Percentiles rank a stretch among this genome's conserved stretches.
These are phyloP conservation scores for Ananas comosus DNA, from an alignment of 176 grass and related monocot genomes.

Conservation along the genomic window DNA sequence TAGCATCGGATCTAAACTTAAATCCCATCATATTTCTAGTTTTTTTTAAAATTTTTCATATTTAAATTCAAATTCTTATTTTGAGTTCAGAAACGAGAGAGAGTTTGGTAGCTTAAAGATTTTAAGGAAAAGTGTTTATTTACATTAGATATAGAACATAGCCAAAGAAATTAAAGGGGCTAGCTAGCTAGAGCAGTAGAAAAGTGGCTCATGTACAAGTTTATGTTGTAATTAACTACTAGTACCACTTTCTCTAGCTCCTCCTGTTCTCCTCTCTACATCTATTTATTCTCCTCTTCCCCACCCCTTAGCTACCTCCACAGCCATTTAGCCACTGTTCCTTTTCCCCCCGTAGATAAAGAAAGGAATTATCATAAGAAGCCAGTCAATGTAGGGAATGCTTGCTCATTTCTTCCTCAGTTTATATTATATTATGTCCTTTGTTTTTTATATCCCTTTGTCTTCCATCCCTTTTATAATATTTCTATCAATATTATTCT, in stretches of 20 bases:
- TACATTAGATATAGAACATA: too few relatives aligned
- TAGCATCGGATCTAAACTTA: too few relatives aligned
- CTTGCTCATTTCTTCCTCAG: slow-evolving; percentile 43
- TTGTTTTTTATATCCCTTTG: slow-evolving; percentile 30
- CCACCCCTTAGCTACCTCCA: background rate
- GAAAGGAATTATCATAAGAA: slow-evolving; percentile 11
- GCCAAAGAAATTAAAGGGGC: too few relatives aligned
- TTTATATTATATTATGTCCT: slow-evolving; percentile 36
- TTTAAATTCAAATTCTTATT: too few relatives aligned
- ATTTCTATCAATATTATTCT: slow-evolving; percentile 32
- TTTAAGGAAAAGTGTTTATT: too few relatives aligned
- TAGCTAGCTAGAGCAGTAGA: too few relatives aligned
- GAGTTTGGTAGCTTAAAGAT: too few relatives aligned
- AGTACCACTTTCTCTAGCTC: background rate
- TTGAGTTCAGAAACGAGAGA: too few relatives aligned
- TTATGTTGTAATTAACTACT: too few relatives aligned
- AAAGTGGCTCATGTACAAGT: too few relatives aligned
- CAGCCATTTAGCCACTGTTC: background rate
- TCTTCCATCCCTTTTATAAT: slow-evolving; percentile 11
- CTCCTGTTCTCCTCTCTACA: background rate
- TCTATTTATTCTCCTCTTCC: slow-evolving; percentile 1
- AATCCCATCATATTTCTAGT: too few relatives aligned
- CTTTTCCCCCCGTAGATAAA: background rate
- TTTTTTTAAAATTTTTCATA: too few relatives aligned
- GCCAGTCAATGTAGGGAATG: slow-evolving; percentile 74